Evolutionary conservation across 2,329 filamentous ascomycete genomes (phyloP).

Genomic region (Epichloe sp.): DNA sequence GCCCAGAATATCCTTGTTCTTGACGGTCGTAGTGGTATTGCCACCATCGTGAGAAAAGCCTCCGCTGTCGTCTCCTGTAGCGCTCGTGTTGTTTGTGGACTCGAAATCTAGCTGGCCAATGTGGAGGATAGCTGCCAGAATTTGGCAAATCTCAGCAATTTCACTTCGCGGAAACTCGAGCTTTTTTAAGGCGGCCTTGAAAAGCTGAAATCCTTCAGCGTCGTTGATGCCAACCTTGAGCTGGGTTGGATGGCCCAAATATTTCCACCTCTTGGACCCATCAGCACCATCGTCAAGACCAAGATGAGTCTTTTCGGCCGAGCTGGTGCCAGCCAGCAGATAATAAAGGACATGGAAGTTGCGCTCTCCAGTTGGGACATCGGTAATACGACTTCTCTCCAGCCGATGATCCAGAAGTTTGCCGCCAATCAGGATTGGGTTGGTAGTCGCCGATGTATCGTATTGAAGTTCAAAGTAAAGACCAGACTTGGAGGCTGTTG

Average conservation of each 20-base stretch:
- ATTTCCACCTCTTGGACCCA: conserved; percentile 72
- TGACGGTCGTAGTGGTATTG: conserved; percentile 72
- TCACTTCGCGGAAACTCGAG: conserved; percentile 87
- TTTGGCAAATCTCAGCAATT: conserved; percentile 93
- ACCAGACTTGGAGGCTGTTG: conserved; percentile 88
- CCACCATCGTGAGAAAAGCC: conserved; percentile 93
- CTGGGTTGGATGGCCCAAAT: conserved; percentile 90
- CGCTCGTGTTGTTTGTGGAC: conserved; percentile 65
- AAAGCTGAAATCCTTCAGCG: conserved; percentile 86
- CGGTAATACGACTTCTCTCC: conserved; percentile 79
- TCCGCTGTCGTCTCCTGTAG: conserved; percentile 77
- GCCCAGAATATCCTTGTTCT: conserved; percentile 79
- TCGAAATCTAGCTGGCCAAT: conserved; percentile 94
- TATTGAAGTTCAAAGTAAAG: conserved; percentile 96
- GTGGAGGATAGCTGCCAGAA: conserved; percentile 87
- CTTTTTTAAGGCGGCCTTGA: conserved; percentile 90
- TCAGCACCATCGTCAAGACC: conserved; percentile 42
- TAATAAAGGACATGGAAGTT: conserved; percentile 97
- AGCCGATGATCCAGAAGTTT: conserved; percentile 90
- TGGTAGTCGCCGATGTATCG: conserved; percentile 72
- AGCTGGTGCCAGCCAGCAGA: conserved; percentile 79
- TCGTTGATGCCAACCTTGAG: conserved; percentile 97
- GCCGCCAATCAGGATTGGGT: conserved; percentile 80
- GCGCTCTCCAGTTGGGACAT: conserved; percentile 87
- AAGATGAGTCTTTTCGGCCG: conserved; percentile 79